Evolutionary conservation across 306 rosid species (phyloP).

Genomic region (Glycine soja): DNA sequence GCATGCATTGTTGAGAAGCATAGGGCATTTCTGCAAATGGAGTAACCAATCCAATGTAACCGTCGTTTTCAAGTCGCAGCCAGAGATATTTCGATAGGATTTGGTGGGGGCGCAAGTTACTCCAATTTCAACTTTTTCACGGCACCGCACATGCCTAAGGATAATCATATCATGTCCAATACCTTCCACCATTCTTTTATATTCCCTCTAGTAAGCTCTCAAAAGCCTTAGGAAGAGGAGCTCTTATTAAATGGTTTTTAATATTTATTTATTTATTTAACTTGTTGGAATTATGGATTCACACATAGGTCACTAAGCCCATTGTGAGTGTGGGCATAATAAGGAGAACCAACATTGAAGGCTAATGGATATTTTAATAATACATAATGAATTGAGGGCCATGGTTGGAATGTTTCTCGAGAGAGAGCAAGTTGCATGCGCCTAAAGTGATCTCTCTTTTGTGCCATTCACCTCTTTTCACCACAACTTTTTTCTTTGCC

Average conservation of each 20-base stretch:
- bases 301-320: too few relatives aligned
- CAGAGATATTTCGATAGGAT: conserved; percentile 51
- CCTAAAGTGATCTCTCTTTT: conserved; percentile 40
- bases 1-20: conserved; percentile 52
- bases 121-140: conserved; percentile 52
- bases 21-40: conserved; percentile 41
- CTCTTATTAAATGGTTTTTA: too few relatives aligned
- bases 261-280: too few relatives aligned
- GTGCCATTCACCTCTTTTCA: background rate
- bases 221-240: conserved; percentile 27
- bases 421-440: conserved; percentile 56
- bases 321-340: background rate
- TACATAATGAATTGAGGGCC: conserved; percentile 4
- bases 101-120: conserved; percentile 55
- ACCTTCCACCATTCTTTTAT: background rate
- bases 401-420: conserved; percentile 59
- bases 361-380: too few relatives aligned
- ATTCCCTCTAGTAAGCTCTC: background rate
- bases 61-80: conserved; percentile 58
- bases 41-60: conserved; percentile 19
- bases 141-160: conserved; percentile 52
- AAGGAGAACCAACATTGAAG: too few relatives aligned
- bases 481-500: conserved; percentile 21
- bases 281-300: too few relatives aligned
- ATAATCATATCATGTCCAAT: too few relatives aligned